Conservation (phyloP, 345 rosid genomes). For the Diplotaxis tenuifolia region DNA sequence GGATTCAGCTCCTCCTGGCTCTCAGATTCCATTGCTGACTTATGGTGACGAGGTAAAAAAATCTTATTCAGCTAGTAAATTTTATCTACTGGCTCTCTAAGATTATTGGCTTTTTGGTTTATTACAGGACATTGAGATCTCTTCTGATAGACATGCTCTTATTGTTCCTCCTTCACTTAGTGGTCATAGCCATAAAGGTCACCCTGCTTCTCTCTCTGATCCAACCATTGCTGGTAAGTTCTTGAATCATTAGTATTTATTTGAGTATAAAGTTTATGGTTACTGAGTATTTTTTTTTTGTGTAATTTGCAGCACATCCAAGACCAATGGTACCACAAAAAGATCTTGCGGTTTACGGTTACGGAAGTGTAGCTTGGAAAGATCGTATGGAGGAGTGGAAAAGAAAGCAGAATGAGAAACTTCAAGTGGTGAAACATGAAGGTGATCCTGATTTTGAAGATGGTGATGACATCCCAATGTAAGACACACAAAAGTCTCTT, state of each 20-base stretch:
- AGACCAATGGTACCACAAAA: slow-evolving; percentile 96
- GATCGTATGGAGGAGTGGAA: slow-evolving; percentile 97
- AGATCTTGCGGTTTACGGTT: slow-evolving; percentile 87
- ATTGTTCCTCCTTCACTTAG: slow-evolving; percentile 77
- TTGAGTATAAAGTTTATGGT: neutral
- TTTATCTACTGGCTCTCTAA: slow-evolving; percentile 8
- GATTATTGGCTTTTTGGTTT: slow-evolving; percentile 4
- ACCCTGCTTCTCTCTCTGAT: slow-evolving; percentile 69
- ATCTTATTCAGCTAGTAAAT: too few relatives aligned
- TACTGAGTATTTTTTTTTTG: slow-evolving; percentile 2
- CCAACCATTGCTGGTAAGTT: slow-evolving; percentile 66
- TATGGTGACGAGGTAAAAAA: slow-evolving; percentile 91
- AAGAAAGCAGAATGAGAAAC: slow-evolving; percentile 77
- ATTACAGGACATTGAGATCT: slow-evolving; percentile 72
- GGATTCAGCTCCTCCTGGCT: slow-evolving; percentile 69
- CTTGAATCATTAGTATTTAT: neutral
- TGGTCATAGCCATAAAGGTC: slow-evolving; percentile 70
- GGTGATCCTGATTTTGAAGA: slow-evolving; percentile 75
- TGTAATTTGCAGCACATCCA: slow-evolving; percentile 58
- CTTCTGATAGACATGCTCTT: slow-evolving; percentile 90
- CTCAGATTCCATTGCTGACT: slow-evolving; percentile 87
- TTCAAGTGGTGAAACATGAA: slow-evolving; percentile 85
- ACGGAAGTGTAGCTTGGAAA: slow-evolving; percentile 99
- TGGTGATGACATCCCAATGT: slow-evolving; percentile 88
- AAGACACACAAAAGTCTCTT: slow-evolving; percentile 26